Evolutionary conservation across 208 protist species (phyloP), one percentile per base, ranked within the genome.

Genomic region (Strigomonas oncopelti): DNA sequence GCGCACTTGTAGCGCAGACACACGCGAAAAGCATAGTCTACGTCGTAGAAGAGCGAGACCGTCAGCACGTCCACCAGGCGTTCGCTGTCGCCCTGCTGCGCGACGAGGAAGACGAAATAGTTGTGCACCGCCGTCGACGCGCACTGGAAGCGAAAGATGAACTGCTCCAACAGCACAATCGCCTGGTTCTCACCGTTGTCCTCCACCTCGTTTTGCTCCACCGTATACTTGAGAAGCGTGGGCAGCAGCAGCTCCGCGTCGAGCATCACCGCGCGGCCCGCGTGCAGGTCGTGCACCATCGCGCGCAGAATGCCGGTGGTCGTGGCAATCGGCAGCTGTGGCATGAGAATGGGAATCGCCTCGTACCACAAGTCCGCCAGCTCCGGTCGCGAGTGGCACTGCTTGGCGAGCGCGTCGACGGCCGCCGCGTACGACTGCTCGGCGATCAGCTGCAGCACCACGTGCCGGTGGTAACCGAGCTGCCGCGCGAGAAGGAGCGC

Each of bases 101-200:
- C 95, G 29, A 98, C 92, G 18, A 99, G 77, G 27, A 84, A 87
- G 0, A 98, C 57, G 29, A 98, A 88, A 69, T 97, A 98, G 69
- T 98, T 97, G 69, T 98, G 95, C 59, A 99, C 83, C 5, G 88
- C 87, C 4, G 78, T 67, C 55, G 97, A 94, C 5, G 74, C 55
- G 71, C 89, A 97, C 38, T 83, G 63, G 38, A 80, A 86, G 46
- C 90, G 87, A n/a, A 75, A 71, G 27, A 98, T 90, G 71, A 84
- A 94, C 65, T 90, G 76, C 72, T 97, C 78, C 48, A 99, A 81
- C 67, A 98, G 96, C 28, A 84, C 60, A 25, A 98, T 87, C 31
- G 95, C 92, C 71, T 98, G 93, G 71, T 98, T 94, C 68, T 93
- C 81, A 20, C 61, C 29, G 61, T 84, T 81, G 59, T 29, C 71